Evolutionary conservation across 768 basidiomycete genomes (phyloP).

Genomic region (Lactarius evosmus): DNA sequence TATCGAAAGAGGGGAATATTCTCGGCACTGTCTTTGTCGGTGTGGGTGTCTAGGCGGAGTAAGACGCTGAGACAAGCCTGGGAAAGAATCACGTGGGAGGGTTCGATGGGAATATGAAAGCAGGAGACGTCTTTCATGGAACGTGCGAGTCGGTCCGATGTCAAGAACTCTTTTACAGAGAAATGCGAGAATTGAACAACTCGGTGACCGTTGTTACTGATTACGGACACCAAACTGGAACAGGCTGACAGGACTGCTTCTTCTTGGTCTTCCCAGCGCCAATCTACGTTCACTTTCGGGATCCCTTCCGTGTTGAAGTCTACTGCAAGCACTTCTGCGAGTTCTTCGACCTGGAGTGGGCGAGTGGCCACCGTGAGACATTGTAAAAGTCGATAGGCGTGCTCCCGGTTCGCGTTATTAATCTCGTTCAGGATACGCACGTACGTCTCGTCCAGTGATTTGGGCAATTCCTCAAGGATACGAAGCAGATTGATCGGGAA

Average conservation of each 20-base stretch:
- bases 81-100: background rate
- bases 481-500: too few relatives aligned
- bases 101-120: background rate
- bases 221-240: too few relatives aligned
- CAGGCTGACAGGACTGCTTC: too few relatives aligned
- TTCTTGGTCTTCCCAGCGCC: too few relatives aligned
- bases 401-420: background rate
- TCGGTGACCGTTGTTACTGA: too few relatives aligned
- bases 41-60: background rate
- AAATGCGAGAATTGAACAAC: too few relatives aligned
- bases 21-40: background rate
- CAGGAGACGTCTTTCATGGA: background rate
- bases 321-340: too few relatives aligned
- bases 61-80: conserved; percentile 5
- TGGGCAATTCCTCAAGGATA: too few relatives aligned
- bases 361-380: background rate
- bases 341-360: conserved; percentile 5
- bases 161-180: background rate
- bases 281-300: too few relatives aligned
- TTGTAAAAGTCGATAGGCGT: conserved; percentile 5
- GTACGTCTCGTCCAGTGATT: conserved; percentile 3
- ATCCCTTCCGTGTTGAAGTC: too few relatives aligned
- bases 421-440: conserved; percentile 4
- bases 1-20: background rate
- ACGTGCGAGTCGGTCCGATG: background rate